phyloP scores from a whole-genome alignment of 176 grass and related monocot genomes.

The Panicum miliaceum region DNA sequence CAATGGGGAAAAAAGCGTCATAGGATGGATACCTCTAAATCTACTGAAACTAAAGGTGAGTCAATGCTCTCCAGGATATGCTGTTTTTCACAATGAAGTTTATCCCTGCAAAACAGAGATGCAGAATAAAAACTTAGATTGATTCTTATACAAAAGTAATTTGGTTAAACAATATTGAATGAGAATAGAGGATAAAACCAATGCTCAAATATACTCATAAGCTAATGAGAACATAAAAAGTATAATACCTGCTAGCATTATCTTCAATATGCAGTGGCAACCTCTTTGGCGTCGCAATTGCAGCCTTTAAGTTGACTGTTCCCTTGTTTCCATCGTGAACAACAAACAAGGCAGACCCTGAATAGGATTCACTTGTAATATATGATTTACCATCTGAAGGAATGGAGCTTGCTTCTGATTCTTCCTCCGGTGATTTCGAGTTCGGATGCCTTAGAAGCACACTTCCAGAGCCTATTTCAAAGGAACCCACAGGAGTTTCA shows the following conservation, averaged over 20 bases:
- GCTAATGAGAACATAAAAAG: slow-evolving; percentile 10
- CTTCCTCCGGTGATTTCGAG: slow-evolving; percentile 81
- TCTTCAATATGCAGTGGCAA: slow-evolving; percentile 23
- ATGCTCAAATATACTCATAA: slow-evolving; percentile 15
- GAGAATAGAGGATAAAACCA: slow-evolving; percentile 14
- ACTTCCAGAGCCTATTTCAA: slow-evolving; percentile 91
- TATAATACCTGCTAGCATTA: slow-evolving; percentile 56
- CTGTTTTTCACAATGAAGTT: slow-evolving; percentile 45
- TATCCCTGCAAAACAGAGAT: slow-evolving; percentile 51
- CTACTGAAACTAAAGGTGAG: slow-evolving; percentile 53
- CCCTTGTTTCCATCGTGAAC: slow-evolving; percentile 55
- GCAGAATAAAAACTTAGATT: slow-evolving; percentile 20
- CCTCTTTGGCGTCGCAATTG: slow-evolving; percentile 37
- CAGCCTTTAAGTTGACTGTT: slow-evolving; percentile 44
- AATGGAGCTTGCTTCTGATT: slow-evolving; percentile 94
- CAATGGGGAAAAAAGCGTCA: slow-evolving; percentile 11
- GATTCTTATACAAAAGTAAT: background rate
- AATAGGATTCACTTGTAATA: slow-evolving; percentile 65
- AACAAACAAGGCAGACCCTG: slow-evolving; percentile 49
- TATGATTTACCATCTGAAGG: slow-evolving; percentile 67
- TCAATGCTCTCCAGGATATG: slow-evolving; percentile 51
- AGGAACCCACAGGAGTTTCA: slow-evolving; percentile 70
- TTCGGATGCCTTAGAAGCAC: slow-evolving; percentile 72
- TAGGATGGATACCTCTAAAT: slow-evolving; percentile 52
- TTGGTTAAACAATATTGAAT: slow-evolving; percentile 10